These are phyloP conservation scores for Curvularia lunata DNA, from an alignment of 2,329 filamentous ascomycete species.

Conservation along the genomic window DNA sequence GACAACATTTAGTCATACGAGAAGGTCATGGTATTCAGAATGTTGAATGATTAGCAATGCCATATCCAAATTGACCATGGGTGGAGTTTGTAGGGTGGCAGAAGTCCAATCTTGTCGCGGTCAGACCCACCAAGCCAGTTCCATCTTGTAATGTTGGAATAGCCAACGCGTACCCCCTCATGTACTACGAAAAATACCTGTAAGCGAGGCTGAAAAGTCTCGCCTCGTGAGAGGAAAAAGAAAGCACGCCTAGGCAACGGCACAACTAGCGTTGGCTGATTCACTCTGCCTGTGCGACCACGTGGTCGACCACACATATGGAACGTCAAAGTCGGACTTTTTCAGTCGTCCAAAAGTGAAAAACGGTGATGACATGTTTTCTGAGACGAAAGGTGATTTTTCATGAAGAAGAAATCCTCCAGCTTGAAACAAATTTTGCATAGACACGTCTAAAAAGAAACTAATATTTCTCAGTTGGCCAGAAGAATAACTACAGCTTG, in stretches of 20 bases:
- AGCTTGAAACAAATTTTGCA: not conserved
- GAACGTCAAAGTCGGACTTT: slow-evolving; percentile 11
- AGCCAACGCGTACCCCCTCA: slow-evolving; percentile 11
- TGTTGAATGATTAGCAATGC: slow-evolving; percentile 2
- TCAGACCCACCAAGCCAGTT: slow-evolving; percentile 9
- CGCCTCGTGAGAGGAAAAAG: slow-evolving; percentile 7
- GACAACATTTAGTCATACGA: not conserved
- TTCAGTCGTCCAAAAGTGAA: slow-evolving; percentile 5
- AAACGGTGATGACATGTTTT: slow-evolving; percentile 11
- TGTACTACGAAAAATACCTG: slow-evolving; percentile 6
- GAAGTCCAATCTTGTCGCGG: slow-evolving; percentile 5
- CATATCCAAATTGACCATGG: slow-evolving; percentile 4
- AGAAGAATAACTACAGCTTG: slow-evolving; percentile 54
- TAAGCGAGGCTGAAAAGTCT: slow-evolving; percentile 5
- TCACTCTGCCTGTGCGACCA: slow-evolving; percentile 19
- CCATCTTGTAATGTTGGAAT: slow-evolving; percentile 15
- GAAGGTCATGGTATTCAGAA: slow-evolving; percentile 13
- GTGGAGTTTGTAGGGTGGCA: slow-evolving; percentile 1
- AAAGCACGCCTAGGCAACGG: slow-evolving; percentile 3
- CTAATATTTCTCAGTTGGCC: slow-evolving; percentile 2
- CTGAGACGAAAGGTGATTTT: not conserved
- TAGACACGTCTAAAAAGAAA: slow-evolving; percentile 7
- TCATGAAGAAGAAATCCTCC: not conserved
- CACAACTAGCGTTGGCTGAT: slow-evolving; percentile 12
- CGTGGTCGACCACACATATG: slow-evolving; percentile 7